Evolutionary conservation across 352 stramenopile species (phyloP), one percentile per base, ranked within the genome.

Genomic region (Phytophthora pini): DNA sequence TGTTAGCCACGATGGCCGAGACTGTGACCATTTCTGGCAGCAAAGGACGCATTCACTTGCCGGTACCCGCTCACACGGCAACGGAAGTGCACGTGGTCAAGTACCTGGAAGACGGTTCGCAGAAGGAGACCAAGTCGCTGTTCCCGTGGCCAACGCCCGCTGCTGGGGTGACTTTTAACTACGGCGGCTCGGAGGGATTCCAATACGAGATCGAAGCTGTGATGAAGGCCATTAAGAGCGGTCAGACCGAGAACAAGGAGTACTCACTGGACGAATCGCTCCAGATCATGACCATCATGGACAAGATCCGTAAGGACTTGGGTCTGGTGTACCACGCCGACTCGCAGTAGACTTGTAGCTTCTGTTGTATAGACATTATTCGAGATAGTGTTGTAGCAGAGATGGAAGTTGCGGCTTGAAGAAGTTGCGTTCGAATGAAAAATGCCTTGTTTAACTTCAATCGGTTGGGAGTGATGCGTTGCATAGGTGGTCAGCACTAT

Each of bases 141-240:
- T 92, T 94, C 39, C 70, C 84, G n/a, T 65, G 69, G 31, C 74
- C 82, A 0, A 54, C 67, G 5, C 61, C 73, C 1, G 72, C 36
- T 39, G n/a, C 34, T 3, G 50, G 52, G 12, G 51, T 36, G 10
- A 53, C 24, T 0, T 68, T 68, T 39, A 68, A 61, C 17, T 61
- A 68, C 12, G 17, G n/a, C 11, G 60, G 60, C 51, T 68, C 51
- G 26, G 50, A 68, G 31, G 17, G 87, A 10, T 94, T 97, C 49
- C 61, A 76, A n/a, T 95, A 94, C 62, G 89, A 97, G 58, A 87
- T 78, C 0, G 76, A 87, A 41, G 81, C 85, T 1, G 84, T 95
- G 5, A 80, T 74, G 0, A 61, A 81, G 5, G 80, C 84, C 10
- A 85, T 97, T 31, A 68, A 77, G 62, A 68, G 55, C 34, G 70